Base-by-base conservation (phyloP, 768 basidiomycete species). In the Serendipita sp. region DNA sequence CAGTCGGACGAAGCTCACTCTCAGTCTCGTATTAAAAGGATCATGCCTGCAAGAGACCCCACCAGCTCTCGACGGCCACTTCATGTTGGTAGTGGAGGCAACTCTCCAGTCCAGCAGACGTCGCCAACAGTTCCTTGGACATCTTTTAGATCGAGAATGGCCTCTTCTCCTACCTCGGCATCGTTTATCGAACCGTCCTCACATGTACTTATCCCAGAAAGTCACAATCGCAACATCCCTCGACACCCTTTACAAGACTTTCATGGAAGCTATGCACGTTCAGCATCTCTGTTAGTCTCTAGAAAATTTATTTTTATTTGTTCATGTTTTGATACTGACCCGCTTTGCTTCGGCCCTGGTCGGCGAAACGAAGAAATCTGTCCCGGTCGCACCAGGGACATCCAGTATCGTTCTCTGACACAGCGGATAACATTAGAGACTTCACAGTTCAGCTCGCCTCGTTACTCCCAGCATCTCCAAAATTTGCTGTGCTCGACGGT, bases 371-470 rank as follows among this genome's bases (percentile, higher is more conserved):
- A 11, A 60, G 56, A 60, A 36, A n/a, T n/a, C 35, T 60, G 4
- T 36, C 56, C 56, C 56, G 56, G 56, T 60, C 56, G 3, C 56
- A 60, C 11, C 64, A 56, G 10, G 16, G 4, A 30, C 64, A 65
- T 63, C 15, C 41, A 13, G n/a, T 44, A 15, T 67, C 68, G 36
- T 69, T 71, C 5, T 76, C 80, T 7, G 86, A 83, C 68, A 82
- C 83, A 1, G 83, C 83, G 67, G 79, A 80, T 67, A 77, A 79
- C 34, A 90, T 89, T 66, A 82, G 88, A 16, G 76, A 81, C 38
- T 78, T 75, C 67, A 89, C 88, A 0, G 78, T 89, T 70, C 78
- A 84, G 63, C 76, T 90, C 2, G 86, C 86, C 16, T 83, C 72
- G 74, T 79, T 3, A 48, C 75, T 71, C 73, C 32, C 36, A 23